Conservation (phyloP, 1,284 basidiomycete genomes). For the Ceratobasidium sp. region DNA sequence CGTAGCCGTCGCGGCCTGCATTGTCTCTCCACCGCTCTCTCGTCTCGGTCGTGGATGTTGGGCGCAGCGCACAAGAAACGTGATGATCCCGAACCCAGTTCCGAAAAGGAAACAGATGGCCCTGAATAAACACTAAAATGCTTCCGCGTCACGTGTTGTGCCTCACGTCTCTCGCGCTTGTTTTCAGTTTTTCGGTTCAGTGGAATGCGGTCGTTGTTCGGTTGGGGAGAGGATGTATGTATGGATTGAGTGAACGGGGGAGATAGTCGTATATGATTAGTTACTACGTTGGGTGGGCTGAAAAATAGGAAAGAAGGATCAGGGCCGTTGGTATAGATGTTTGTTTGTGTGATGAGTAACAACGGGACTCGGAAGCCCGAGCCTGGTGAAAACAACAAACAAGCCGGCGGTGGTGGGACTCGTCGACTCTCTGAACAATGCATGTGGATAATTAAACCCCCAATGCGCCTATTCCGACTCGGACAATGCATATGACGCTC, state of each 20-base stretch:
- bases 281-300: not conserved
- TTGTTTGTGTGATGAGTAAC: not conserved
- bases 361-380: constrained; percentile 29
- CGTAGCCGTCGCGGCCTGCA: constrained; percentile 1
- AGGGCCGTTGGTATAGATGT: not conserved
- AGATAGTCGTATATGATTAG: not conserved
- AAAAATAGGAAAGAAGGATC: not conserved
- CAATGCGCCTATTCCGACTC: constrained; percentile 10
- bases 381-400: constrained; percentile 1
- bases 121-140: constrained; percentile 37
- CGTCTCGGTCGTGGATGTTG: not conserved
- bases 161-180: constrained; percentile 3
- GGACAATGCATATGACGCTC: not conserved
- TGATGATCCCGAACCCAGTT: constrained; percentile 7
- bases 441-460: not conserved
- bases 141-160: constrained; percentile 37
- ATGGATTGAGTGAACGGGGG: not conserved
- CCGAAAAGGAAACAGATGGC: constrained; percentile 20
- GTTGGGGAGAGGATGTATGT: not conserved
- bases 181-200: not conserved
- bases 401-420: not conserved
- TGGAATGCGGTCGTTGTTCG: not conserved
- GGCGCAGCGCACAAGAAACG: too few relatives aligned
- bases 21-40: too few relatives aligned
- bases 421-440: not conserved